phyloP scores from a whole-genome alignment of 2,329 filamentous ascomycete species.

The Eutypa lata region DNA sequence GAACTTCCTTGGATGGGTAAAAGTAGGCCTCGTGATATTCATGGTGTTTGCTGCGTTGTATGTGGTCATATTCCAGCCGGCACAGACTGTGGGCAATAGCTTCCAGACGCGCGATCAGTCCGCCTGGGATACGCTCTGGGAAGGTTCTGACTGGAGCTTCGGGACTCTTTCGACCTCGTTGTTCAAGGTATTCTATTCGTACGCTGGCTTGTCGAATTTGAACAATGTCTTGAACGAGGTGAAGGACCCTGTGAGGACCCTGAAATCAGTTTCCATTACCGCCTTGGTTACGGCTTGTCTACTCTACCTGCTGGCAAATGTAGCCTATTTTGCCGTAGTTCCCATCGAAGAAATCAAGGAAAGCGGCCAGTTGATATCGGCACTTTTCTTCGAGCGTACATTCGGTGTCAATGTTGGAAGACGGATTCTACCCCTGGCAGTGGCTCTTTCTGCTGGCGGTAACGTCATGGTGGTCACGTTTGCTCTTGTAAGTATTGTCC shows the following conservation, averaged over 20 bases:
- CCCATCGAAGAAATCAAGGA: constrained; percentile 64
- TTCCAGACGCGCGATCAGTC: not conserved
- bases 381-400: constrained; percentile 62
- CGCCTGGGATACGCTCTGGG: constrained; percentile 56
- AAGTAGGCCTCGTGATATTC: constrained; percentile 56
- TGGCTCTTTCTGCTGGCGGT: constrained; percentile 65
- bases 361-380: constrained; percentile 66
- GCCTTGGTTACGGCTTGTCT: constrained; percentile 60
- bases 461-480: constrained; percentile 75
- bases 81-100: constrained; percentile 5
- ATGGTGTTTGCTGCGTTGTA: constrained; percentile 61
- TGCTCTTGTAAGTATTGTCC: constrained; percentile 49
- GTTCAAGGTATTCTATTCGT: constrained; percentile 69
- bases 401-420: constrained; percentile 60
- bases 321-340: constrained; percentile 61
- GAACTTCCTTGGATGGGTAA: constrained; percentile 61
- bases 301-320: constrained; percentile 65
- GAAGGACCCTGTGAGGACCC: constrained; percentile 61
- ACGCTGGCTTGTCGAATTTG: constrained; percentile 62
- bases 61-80: constrained; percentile 48
- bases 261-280: constrained; percentile 58
- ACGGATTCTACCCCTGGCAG: constrained; percentile 57
- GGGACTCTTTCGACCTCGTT: constrained; percentile 64
- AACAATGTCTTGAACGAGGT: constrained; percentile 73
- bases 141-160: constrained; percentile 66